Evolutionary conservation across 306 rosid species (phyloP), one percentile per base, ranked within the genome.

Genomic region (Citrullus colocynthis): DNA sequence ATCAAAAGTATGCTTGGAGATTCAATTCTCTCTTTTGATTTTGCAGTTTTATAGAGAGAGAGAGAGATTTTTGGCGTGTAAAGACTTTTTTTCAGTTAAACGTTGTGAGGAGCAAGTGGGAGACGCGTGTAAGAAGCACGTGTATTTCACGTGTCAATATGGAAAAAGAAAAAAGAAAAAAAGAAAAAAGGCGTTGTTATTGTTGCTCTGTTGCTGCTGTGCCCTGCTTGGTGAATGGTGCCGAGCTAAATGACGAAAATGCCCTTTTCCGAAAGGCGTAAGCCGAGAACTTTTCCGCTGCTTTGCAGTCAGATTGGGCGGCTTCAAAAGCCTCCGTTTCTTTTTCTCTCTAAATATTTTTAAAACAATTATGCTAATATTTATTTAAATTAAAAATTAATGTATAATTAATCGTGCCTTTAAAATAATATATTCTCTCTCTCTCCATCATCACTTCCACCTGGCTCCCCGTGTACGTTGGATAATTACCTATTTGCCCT

Each of bases 291-390:
- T 73, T 24, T 51, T 73, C 77, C 60, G 9, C 45, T 73, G 77
- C 60, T 16, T 36, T 32, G 41, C 60, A 20, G 77, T 73, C 77
- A 73, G 60, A 73, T 73, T 0, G 77, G 61, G 77, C 77, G 77
- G 77, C 77, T 49, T 70, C 58, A 45, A 70, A 39, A 9, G 74
- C 54, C 73, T 36, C 15, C 51, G 0, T 6, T 32, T 32, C 2
- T 6, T 4, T 7, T 8, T 7, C 17, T 54, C 17, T 54, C 1
- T 51, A 10, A 48, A 42, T 44, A 24, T 44, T 44, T 42, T 9
- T 0, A 44, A 44, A 10, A 60, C 11, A 1, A 6, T 18, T 6
- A 57, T n/a, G 8, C 20, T 20, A 8, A 8, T 6, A 18, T 58
- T 21, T 4, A 28, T 4, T 61, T 1, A 61, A 30, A 62, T 11